These are phyloP conservation scores for Lipomyces yamanashiensis DNA, from an alignment of 805 yeast species.

Conservation along the genomic window DNA sequence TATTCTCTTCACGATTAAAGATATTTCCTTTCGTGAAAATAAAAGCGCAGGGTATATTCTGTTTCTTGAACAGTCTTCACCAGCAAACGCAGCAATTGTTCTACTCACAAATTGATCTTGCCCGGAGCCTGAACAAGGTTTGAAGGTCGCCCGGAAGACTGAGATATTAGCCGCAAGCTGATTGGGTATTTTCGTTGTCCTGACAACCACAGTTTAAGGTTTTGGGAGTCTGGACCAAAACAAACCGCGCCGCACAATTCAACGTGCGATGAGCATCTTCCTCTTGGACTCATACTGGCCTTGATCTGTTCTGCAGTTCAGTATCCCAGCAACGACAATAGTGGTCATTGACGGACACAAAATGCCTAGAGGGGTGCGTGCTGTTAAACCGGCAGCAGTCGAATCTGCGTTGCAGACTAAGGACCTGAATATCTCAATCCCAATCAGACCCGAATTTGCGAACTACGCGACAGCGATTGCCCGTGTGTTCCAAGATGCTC, in stretches of 20 bases:
- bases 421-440: conserved; percentile 3
- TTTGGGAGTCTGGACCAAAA: conserved; percentile 3
- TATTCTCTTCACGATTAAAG: background rate
- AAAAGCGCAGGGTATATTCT: background rate
- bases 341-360: background rate
- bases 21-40: background rate
- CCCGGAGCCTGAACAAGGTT: background rate
- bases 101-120: background rate
- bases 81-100: background rate
- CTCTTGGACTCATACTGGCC: background rate
- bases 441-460: conserved; percentile 4
- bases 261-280: conserved; percentile 13
- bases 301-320: background rate
- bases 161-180: conserved; percentile 13
- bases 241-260: conserved; percentile 15
- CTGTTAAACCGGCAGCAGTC: background rate
- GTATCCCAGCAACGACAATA: background rate
- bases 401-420: background rate
- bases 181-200: conserved; percentile 14
- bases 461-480: conserved; percentile 43
- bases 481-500: conserved; percentile 80
- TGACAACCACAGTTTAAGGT: conserved; percentile 12
- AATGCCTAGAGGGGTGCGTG: conserved; percentile 3
- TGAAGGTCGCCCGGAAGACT: background rate
- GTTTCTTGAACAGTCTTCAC: background rate